Conservation (phyloP, 129 eudicot species). For the Saposhnikovia divaricata region DNA sequence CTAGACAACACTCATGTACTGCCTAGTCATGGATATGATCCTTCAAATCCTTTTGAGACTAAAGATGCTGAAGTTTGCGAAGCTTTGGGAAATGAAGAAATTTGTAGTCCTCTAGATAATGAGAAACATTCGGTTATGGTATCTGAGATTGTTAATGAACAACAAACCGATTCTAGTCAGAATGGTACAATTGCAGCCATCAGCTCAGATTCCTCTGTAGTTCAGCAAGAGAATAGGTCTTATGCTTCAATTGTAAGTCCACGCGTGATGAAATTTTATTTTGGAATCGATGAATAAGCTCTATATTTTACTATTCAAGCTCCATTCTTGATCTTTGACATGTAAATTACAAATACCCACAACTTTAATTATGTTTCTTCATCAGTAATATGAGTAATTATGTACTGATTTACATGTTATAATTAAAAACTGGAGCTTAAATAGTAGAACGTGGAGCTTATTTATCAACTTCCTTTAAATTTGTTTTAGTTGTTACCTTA, state of each 20-base stretch:
- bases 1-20: conserved; percentile 20
- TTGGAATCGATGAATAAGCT: no score
- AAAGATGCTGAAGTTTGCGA: conserved; percentile 20
- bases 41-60: conserved; percentile 1
- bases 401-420: no score
- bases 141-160: conserved; percentile 41
- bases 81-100: conserved; percentile 25
- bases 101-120: conserved; percentile 36
- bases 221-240: conserved; percentile 73
- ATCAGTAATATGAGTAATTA: no score
- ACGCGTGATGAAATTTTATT: neutral
- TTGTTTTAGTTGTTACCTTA: no score
- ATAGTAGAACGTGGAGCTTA: no score
- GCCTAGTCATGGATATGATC: conserved; percentile 18
- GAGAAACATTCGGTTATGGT: conserved; percentile 34
- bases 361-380: no score
- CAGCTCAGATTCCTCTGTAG: conserved; percentile 32
- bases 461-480: no score
- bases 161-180: conserved; percentile 21
- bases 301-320: no score
- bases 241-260: conserved; percentile 77
- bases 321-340: no score
- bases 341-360: no score
- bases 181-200: conserved; percentile 16
- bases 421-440: no score